Evolutionary conservation across 257 asterid species (phyloP).

Genomic region (Salvia splendens): DNA sequence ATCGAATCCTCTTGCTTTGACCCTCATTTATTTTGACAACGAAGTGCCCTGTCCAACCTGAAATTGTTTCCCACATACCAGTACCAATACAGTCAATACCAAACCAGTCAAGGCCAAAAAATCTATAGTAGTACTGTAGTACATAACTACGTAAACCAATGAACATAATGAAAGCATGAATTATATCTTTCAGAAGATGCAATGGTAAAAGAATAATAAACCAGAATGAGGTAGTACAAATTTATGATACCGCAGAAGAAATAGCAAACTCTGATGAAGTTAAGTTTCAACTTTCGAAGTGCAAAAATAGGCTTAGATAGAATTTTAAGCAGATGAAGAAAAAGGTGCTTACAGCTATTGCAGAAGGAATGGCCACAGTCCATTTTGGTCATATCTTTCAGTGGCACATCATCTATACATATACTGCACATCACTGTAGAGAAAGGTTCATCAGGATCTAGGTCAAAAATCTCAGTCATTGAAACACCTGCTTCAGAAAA

Average conservation of each 20-base stretch:
- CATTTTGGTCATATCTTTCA: slow-evolving; percentile 64
- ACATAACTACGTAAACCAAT: background rate
- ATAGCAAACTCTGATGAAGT: slow-evolving; percentile 12
- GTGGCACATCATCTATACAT: slow-evolving; percentile 77
- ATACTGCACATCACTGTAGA: slow-evolving; percentile 55
- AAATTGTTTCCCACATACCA: slow-evolving; percentile 22
- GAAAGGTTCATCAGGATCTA: slow-evolving; percentile 43
- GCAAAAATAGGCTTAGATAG: slow-evolving; percentile 12
- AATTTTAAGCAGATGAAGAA: slow-evolving; percentile 8
- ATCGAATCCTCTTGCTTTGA: slow-evolving; percentile 92
- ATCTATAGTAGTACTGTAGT: background rate
- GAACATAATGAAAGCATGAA: slow-evolving; percentile 8
- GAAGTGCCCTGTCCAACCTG: slow-evolving; percentile 99
- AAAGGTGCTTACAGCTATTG: slow-evolving; percentile 69
- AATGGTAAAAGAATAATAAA: slow-evolving; percentile 2
- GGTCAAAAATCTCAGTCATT: slow-evolving; percentile 43
- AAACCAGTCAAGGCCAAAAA: slow-evolving; percentile 7
- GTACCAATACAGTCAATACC: slow-evolving; percentile 14
- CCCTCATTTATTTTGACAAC: slow-evolving; percentile 93
- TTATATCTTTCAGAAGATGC: background rate
- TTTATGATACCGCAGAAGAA: background rate
- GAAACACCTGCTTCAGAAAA: slow-evolving; percentile 87
- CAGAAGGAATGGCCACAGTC: slow-evolving; percentile 97
- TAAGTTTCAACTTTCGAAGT: background rate
- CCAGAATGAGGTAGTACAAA: slow-evolving; percentile 8